Conservation (phyloP, 192 early-diverging fungal species). For the Kickxella alabastrina region DNA sequence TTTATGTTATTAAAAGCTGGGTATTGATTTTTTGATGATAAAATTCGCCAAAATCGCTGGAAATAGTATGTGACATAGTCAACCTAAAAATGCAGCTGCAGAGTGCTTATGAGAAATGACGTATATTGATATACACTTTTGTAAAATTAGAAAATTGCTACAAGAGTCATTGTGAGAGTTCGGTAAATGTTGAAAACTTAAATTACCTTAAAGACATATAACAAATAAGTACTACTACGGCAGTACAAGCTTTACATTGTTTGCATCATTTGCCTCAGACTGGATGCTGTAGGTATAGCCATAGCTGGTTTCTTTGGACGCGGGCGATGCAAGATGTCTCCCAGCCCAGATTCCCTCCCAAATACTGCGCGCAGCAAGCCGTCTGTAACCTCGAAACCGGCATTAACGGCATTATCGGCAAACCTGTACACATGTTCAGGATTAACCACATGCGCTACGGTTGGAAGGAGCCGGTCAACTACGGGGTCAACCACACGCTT, state of each 20-base stretch:
- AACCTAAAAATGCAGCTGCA: too few relatives aligned
- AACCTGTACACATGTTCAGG: conserved; percentile 46
- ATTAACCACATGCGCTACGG: conserved; percentile 40
- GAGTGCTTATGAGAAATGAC: too few relatives aligned
- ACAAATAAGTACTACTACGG: too few relatives aligned
- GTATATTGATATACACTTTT: too few relatives aligned
- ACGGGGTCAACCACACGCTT: conserved; percentile 47
- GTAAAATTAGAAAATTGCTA: too few relatives aligned
- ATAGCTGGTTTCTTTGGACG: conserved; percentile 49
- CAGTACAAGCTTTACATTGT: conserved; percentile 13
- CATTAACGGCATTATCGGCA: conserved; percentile 49
- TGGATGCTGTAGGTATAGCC: conserved; percentile 19
- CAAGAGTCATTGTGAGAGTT: too few relatives aligned
- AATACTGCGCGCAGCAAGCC: conserved; percentile 47
- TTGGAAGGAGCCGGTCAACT: conserved; percentile 45
- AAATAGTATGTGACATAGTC: too few relatives aligned
- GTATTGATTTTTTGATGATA: too few relatives aligned
- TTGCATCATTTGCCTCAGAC: conserved; percentile 19
- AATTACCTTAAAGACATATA: too few relatives aligned
- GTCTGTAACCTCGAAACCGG: conserved; percentile 46
- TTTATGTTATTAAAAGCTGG: too few relatives aligned
- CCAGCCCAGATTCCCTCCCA: conserved; percentile 45
- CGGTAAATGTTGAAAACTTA: too few relatives aligned
- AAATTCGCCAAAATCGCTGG: too few relatives aligned
- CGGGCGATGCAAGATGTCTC: conserved; percentile 45